Evolutionary conservation across 106 monocot species (phyloP), one percentile per base, ranked within the genome.

Genomic region (Apostasia ramifera): DNA sequence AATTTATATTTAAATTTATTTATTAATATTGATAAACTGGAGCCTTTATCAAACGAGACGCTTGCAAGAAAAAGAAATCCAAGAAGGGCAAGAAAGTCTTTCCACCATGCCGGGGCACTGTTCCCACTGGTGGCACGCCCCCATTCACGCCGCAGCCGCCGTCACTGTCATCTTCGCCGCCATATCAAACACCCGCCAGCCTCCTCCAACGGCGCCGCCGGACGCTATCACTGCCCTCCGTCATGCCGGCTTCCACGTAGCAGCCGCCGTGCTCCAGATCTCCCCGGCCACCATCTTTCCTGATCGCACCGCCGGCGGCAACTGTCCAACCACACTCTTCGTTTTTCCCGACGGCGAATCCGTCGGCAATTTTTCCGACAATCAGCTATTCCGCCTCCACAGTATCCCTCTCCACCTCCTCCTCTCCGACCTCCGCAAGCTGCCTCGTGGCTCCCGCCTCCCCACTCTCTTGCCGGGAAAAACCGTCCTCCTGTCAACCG

Each of bases 281-380:
- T 71, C 60, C 47, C 48, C 48, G 3, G 41, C 2, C 26, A 3
- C 11, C 13, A 26, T 59, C 13, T 38, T 59, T 44, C 71, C 47
- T 26, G 26, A 26, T 26, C 26, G 26, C 26, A 26, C 26, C 26
- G 26, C 26, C 26, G 26, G 26, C 3, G 9, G 59, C 55, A 4
- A 10, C 38, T 48, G 10, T 4, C 14, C 45, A 5, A 45, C 70
- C 57, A 57, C 55, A 43, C 70, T 70, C 70, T 70, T 58, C 45
- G 47, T 47, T 47, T 13, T 38, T 4, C 70, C 57, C 2, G 57
- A 67, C 69, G 2, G 59, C 42, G 58, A 47, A 11, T 3, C 60
- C 59, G 8, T 59, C 71, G 11, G 40, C 71, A 38, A 48, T 10
- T 9, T 11, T 43, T 37, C 59, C 55, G 45, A 47, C 3, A 46